Evolutionary conservation across 2,329 filamentous ascomycete species (phyloP).

Genomic region (Colletotrichum endophyticum): DNA sequence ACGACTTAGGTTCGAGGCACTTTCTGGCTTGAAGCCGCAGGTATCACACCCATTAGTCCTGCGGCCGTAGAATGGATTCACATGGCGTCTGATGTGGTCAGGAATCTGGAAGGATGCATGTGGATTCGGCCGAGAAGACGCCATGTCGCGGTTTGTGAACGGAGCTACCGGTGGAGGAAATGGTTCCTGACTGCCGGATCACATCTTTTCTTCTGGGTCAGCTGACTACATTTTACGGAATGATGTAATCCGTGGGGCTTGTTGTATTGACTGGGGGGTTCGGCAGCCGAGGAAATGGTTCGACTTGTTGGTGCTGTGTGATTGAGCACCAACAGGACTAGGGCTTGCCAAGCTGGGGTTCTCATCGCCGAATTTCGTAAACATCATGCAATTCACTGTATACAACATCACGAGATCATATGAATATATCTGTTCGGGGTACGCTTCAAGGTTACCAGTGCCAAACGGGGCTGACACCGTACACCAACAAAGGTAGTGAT

Average conservation of each 20-base stretch:
- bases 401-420: not conserved
- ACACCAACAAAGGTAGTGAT: too few species aligned
- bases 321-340: not conserved
- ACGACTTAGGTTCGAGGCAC: not conserved
- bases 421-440: not conserved
- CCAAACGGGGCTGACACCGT: too few species aligned
- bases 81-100: not conserved
- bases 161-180: not conserved
- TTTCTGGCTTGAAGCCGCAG: not conserved
- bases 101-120: not conserved
- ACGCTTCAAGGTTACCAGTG: too few species aligned
- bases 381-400: not conserved
- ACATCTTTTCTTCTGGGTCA: not conserved
- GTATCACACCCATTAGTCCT: not conserved
- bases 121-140: not conserved
- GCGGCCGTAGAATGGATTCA: not conserved
- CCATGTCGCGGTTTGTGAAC: not conserved
- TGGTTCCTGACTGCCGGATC: not conserved
- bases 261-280: rapidly evolving
- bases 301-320: not conserved
- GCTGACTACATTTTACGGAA: not conserved
- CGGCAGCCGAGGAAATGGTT: not conserved
- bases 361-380: not conserved
- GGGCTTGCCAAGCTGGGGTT: not conserved
- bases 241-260: not conserved